Evolutionary conservation across 2,329 filamentous ascomycete genomes (phyloP).

Genomic region (Xylaria sp.): DNA sequence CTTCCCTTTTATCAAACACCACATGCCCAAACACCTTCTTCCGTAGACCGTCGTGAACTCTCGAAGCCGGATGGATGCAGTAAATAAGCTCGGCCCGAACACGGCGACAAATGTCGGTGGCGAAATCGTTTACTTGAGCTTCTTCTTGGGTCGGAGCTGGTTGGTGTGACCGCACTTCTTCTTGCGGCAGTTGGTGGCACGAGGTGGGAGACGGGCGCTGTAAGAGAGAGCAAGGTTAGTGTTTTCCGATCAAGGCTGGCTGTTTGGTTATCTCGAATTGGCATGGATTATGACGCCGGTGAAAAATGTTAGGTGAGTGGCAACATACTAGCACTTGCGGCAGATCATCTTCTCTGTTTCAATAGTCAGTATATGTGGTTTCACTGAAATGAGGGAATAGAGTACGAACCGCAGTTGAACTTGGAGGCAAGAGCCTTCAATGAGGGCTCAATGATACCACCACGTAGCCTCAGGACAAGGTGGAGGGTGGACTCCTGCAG

Average conservation of each 20-base stretch:
- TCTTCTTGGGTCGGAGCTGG: conserved; percentile 99
- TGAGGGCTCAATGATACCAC: conserved; percentile 99
- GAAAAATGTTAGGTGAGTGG: background rate
- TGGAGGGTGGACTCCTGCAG: conserved; percentile 93
- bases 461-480: conserved; percentile 97
- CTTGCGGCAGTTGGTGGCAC: conserved; percentile 99
- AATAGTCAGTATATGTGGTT: conserved; percentile 8
- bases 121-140: conserved; percentile 53
- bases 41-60: conserved; percentile 11
- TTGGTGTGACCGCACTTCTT: conserved; percentile 99
- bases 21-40: conserved; percentile 22
- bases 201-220: conserved; percentile 28
- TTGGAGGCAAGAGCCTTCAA: conserved; percentile 98
- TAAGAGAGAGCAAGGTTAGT: conserved; percentile 13
- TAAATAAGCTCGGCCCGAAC: conserved; percentile 3
- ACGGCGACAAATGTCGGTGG: conserved; percentile 8
- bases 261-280: background rate
- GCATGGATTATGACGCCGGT: background rate
- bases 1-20: conserved; percentile 28
- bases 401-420: conserved; percentile 85
- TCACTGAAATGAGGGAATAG: too few relatives aligned
- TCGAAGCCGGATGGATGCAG: conserved; percentile 11
- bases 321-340: conserved; percentile 98
- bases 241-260: background rate
- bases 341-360: conserved; percentile 86